phyloP scores from a whole-genome alignment of 2,329 filamentous ascomycete genomes.

The Verticillium dahliae region DNA sequence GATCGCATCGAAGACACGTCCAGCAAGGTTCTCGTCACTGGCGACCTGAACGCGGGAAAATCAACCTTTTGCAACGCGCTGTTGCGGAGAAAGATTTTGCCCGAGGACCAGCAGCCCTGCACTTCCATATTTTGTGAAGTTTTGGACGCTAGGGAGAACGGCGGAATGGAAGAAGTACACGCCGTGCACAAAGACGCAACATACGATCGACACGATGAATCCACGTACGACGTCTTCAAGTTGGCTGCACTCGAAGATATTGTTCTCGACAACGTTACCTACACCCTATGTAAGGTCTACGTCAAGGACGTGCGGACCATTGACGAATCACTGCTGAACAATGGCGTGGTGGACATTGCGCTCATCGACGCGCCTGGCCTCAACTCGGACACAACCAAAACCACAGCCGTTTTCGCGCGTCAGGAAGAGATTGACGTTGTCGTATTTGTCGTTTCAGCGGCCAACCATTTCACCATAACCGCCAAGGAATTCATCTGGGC shows the following conservation, averaged over 20 bases:
- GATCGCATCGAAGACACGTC: conserved; percentile 96
- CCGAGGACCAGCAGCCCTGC: conserved; percentile 96
- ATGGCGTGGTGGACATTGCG: conserved; percentile 95
- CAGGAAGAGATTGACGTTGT: conserved; percentile 99
- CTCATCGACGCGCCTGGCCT: conserved; percentile 94
- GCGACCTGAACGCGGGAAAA: conserved; percentile 94
- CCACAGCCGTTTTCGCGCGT: conserved; percentile 90
- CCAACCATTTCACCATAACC: conserved; percentile 95
- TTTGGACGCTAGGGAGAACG: conserved; percentile 84
- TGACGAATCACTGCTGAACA: conserved; percentile 91
- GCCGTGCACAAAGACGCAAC: conserved; percentile 74
- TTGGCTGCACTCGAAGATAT: conserved; percentile 78
- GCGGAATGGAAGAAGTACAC: conserved; percentile 88
- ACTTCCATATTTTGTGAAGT: conserved; percentile 99
- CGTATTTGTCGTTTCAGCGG: conserved; percentile 94
- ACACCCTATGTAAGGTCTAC: conserved; percentile 95
- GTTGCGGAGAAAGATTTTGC: conserved; percentile 81
- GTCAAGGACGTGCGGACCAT: conserved; percentile 84
- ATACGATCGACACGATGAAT: conserved; percentile 88
- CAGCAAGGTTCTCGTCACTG: conserved; percentile 93
- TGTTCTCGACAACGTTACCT: conserved; percentile 80
- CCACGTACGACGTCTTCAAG: conserved; percentile 82
- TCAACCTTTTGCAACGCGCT: conserved; percentile 99
- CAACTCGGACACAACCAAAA: conserved; percentile 94
- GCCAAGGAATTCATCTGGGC: conserved; percentile 98